Percentiles rank a stretch among this genome's conserved stretches.
These are phyloP conservation scores for Misopates orontium DNA, from an alignment of 257 asterid genomes.

Conservation along the genomic window DNA sequence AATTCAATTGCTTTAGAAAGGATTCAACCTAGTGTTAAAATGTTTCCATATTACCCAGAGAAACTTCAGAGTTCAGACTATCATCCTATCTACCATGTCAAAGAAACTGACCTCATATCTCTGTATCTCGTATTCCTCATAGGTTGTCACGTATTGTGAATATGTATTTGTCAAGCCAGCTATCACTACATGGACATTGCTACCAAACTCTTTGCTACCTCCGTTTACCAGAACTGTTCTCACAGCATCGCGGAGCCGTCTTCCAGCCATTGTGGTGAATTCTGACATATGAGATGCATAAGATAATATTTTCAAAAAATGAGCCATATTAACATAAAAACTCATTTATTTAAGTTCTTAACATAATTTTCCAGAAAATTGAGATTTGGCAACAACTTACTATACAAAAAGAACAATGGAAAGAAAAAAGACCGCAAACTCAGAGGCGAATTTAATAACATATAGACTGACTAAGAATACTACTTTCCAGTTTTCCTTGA, in stretches of 20 bases:
- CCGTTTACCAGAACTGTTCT: slow-evolving; percentile 51
- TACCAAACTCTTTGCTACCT: slow-evolving; percentile 47
- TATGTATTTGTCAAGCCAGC: slow-evolving; percentile 96
- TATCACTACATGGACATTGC: slow-evolving; percentile 75
- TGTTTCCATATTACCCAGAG: not conserved
- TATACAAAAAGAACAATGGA: not conserved
- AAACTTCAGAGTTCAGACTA: slow-evolving; percentile 2
- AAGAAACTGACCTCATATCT: slow-evolving; percentile 85
- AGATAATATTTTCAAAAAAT: not conserved
- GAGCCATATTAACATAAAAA: not conserved
- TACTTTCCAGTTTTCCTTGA: not conserved
- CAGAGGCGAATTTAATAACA: not conserved
- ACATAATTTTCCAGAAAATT: no score
- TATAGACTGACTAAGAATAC: not conserved
- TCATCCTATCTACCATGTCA: not conserved
- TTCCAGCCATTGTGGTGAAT: slow-evolving; percentile 98
- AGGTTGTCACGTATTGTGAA: slow-evolving; percentile 86
- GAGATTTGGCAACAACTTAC: not conserved
- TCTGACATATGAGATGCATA: slow-evolving; percentile 40
- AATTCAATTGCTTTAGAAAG: slow-evolving; percentile 1
- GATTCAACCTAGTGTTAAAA: no score
- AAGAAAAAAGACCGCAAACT: not conserved
- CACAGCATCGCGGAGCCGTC: slow-evolving; percentile 95
- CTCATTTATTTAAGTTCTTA: no score
- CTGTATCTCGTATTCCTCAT: slow-evolving; percentile 92